Percentiles rank a stretch among this genome's conserved stretches.
phyloP scores from a whole-genome alignment of 768 basidiomycete species.

The Leccinum variicolor region DNA sequence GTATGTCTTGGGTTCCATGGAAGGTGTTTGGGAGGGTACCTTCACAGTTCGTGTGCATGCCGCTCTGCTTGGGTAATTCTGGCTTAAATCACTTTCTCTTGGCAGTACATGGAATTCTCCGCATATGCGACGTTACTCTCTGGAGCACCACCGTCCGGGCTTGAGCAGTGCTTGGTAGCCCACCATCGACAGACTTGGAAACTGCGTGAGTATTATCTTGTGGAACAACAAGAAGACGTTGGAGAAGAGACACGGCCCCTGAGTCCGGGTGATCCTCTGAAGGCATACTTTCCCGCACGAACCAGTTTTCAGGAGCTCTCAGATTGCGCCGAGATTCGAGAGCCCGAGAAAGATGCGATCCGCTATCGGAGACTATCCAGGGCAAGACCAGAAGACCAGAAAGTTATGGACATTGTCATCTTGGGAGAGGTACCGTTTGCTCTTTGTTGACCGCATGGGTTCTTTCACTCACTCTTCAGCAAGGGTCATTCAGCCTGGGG shows the following conservation, averaged over 20 bases:
- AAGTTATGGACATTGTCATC: conserved; percentile 55
- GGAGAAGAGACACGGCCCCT: conserved; percentile 33
- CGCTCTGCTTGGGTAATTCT: neutral
- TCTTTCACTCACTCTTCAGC: neutral
- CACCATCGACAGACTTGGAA: conserved; percentile 91
- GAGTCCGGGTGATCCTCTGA: conserved; percentile 56
- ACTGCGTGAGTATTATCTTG: conserved; percentile 70
- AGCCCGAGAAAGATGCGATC: conserved; percentile 36
- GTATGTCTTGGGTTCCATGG: conserved; percentile 64
- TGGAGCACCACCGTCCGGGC: conserved; percentile 57
- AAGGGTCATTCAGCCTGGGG: conserved; percentile 94
- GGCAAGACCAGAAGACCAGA: conserved; percentile 30
- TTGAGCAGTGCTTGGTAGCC: conserved; percentile 75
- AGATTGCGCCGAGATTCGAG: conserved; percentile 46
- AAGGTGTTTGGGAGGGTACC: conserved; percentile 78
- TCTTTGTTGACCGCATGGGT: neutral
- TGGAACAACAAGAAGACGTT: conserved; percentile 28
- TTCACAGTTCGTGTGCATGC: conserved; percentile 57
- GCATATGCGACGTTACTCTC: conserved; percentile 77
- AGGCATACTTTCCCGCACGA: conserved; percentile 57
- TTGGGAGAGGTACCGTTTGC: conserved; percentile 59
- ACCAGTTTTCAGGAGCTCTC: conserved; percentile 46
- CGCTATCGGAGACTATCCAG: conserved; percentile 27
- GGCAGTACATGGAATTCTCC: conserved; percentile 81
- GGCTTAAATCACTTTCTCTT: neutral